Evolutionary conservation across 2,329 filamentous ascomycete genomes (phyloP).

Genomic region (Arthrocladium fulminans): DNA sequence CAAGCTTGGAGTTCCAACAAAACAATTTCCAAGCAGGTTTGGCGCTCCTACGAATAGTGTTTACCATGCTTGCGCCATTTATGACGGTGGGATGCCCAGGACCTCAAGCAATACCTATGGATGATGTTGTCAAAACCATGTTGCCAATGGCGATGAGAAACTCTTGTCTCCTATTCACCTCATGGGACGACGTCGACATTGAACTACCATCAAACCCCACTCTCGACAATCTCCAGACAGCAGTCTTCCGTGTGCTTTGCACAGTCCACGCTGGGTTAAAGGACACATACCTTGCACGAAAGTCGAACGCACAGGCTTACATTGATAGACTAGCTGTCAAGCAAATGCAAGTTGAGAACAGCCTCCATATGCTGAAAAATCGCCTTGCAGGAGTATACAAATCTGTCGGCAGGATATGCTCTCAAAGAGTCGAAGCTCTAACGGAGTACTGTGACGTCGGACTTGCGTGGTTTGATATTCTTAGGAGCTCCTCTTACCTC

Average conservation of each 20-base stretch:
- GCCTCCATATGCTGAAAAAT: background rate
- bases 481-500: background rate
- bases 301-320: background rate
- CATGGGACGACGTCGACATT: background rate
- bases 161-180: background rate
- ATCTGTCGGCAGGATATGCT: background rate
- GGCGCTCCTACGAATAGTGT: slow-evolving; percentile 12
- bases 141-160: background rate
- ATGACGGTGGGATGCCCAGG: slow-evolving; percentile 1
- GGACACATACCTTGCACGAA: slow-evolving; percentile 1
- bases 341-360: background rate
- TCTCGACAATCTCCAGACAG: background rate
- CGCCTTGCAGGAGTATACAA: background rate
- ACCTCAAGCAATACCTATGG: background rate
- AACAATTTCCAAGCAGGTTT: slow-evolving; percentile 29
- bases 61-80: slow-evolving; percentile 12
- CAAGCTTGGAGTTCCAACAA: slow-evolving; percentile 23
- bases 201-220: background rate
- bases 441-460: background rate
- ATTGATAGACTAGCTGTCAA: background rate
- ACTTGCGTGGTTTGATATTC: background rate
- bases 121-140: background rate
- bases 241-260: background rate
- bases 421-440: background rate
- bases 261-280: background rate